Evolutionary conservation across 2,329 filamentous ascomycete species (phyloP), one percentile per base, ranked within the genome.

Genomic region (Hymenotorrendiella dingleyae): DNA sequence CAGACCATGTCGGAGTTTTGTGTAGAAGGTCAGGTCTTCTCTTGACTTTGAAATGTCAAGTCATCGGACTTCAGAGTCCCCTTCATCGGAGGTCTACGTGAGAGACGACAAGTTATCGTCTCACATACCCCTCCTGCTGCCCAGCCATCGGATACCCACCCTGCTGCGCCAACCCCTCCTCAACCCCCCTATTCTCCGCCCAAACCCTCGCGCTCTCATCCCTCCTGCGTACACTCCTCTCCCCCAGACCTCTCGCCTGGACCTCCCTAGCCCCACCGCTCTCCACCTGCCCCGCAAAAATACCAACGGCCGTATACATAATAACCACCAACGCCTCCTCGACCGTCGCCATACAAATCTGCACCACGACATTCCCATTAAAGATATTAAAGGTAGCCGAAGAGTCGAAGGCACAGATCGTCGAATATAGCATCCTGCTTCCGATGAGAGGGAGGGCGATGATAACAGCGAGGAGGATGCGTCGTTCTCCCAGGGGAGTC

Each of bases 351-450:
- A 62, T 62, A 22, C 54, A 50, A 11, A 60, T 40, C 35, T 53
- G 45, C 7, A 59, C 50, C 7, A 54, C 54, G 12, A 48, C 42
- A 42, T 53, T 55, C 3, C 56, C 57, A 53, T 45, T 3, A 19
- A 21, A 14, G 9, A 44, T 8, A 20, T 35, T 44, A 23, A 44
- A 44, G 11, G 35, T 40, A 22, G 34, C 21, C 11, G 20, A 29
- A 24, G 40, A 20, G 8, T 44, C 28, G 37, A 64, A 65, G 14
- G 53, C 42, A 4, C 54, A 49, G 3, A 65, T 35, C 6, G 62
- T 32, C 32, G 55, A 56, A 46, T 57, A 64, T n/a, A 62, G 35
- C 1, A 64, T 38, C 12, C 61, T 54, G 12, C 62, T 49, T 21
- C 55, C 53, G 3, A 65, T 38, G 14, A 64, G 50, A 0, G 62